Evolutionary conservation across 305 asterid genomes (phyloP), one percentile per base, ranked within the genome.

Genomic region (Ajuga reptans): DNA sequence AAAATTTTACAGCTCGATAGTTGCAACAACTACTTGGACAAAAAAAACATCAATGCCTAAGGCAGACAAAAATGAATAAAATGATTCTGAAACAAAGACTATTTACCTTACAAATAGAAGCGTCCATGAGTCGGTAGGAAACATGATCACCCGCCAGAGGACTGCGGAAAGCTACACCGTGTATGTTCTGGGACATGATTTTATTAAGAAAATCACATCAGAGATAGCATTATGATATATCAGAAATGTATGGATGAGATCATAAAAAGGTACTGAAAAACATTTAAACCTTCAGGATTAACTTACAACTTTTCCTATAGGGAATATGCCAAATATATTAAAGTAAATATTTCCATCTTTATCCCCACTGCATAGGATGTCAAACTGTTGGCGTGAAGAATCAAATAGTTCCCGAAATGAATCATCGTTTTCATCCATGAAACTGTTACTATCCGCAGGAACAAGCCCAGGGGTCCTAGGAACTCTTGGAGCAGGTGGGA

Each of bases 291-390:
- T 34, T 12, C 60, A 58, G 42, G 59, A 73, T 73, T 68, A 66
- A 87, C 99, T 89, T 79, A 93, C 99, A 71, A 89, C 79, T 85
- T 83, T 89, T 84, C 97, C 99, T 54, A 93, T 83, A 68, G 86
- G 95, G 77, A 93, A 93, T 80, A 89, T 87, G 82, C 99, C 99
- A 82, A 93, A 93, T 68, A 93, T 87, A 76, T 87, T 89, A 34
- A 93, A 90, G 84, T 92, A 87, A 64, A 93, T 83, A 72, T 75
- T 85, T 81, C 99, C 99, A 86, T 83, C 94, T 77, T 69, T 83
- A 79, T 93, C 97, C 75, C 89, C 97, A 79, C 99, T 93, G 82
- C 96, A 90, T 76, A 93, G 80, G 67, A 93, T 89, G 84, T 86
- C 92, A 76, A 90, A 87, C 64, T 85, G 89, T 63, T 82, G 90